Base-by-base conservation (phyloP, 441 rosid genomes). In the Gossypium trilobum region DNA sequence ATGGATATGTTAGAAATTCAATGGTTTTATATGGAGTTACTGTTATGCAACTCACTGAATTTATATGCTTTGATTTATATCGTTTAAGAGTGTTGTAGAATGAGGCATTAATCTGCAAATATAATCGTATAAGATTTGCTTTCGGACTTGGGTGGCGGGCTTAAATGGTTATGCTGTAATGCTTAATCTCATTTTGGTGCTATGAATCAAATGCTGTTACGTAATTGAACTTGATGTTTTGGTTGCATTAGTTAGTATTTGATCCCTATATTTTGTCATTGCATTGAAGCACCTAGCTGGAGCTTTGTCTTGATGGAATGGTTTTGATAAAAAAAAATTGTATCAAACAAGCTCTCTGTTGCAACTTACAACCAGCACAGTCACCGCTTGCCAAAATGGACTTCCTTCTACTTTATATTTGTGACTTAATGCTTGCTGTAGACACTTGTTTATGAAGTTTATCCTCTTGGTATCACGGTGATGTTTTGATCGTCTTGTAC, bases 401-500 rank as follows among this genome's bases (percentile, higher is more conserved):
- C 11, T 55, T 31, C 17, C 48, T 31, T 71, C 58, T 52, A 46
- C 68, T 31, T 77, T 73, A 46, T 61, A 22, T 67, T 57, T 36
- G 62, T 27, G 20, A 72, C 31, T 29, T 58, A 64, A 61, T 74
- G 20, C 63, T 74, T 66, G 39, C 44, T 5, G 33, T 14, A 23
- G 70, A 60, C 19, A 19, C 66, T 31, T 52, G 27, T 36, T 25
- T 58, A 54, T 71, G 50, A 13, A 23, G 50, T 54, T 74, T 23
- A 52, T 58, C 20, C 13, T 72, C 50, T 61, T 57, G 16, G 36
- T 66, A 25, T 50, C 27, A 4, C 71, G 62, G 55, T 64, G 55
- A 74, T 62, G 36, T 29, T 71, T 66, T 14, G 25, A 9, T 57
- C 56, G 25, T 55, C 65, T 60, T 60, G 73, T 74, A 20, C 80